A percentile compares a stretch with the other conserved stretches of the same genome.
phyloP scores from a whole-genome alignment of 768 basidiomycete genomes.

The Trametes cubensis region DNA sequence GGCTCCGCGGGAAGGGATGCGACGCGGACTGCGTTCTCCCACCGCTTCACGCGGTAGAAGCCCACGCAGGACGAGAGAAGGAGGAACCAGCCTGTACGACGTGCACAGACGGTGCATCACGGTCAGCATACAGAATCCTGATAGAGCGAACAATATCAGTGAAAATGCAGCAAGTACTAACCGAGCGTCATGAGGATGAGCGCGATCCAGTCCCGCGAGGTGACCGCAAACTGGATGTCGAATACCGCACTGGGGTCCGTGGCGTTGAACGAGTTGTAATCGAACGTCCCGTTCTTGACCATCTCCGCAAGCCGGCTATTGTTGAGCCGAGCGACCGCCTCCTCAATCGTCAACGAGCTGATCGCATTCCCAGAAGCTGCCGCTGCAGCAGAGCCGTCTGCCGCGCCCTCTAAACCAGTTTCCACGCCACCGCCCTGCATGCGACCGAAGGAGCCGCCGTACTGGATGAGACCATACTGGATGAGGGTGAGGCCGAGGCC shows the following conservation, averaged over 20 bases:
- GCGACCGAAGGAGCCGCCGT: conserved; percentile 16
- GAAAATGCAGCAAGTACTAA: conserved; percentile 28
- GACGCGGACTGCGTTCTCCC: conserved; percentile 72
- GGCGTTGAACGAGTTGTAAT: conserved; percentile 16
- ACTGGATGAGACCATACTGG: conserved; percentile 72
- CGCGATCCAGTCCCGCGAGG: conserved; percentile 85
- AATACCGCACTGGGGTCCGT: conserved; percentile 20
- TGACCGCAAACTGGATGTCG: conserved; percentile 36
- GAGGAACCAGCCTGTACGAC: conserved; percentile 79
- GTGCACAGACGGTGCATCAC: background rate
- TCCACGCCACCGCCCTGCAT: conserved; percentile 13
- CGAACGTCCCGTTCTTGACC: conserved; percentile 27
- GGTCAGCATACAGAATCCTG: background rate
- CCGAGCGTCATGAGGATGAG: conserved; percentile 91
- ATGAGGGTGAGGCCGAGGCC: conserved; percentile 96
- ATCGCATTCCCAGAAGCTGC: too few species aligned
- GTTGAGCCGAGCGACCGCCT: conserved; percentile 19
- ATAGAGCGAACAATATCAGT: too few species aligned
- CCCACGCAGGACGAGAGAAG: conserved; percentile 81
- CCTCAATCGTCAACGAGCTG: conserved; percentile 8
- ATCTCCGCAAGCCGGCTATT: conserved; percentile 23
- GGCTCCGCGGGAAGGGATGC: conserved; percentile 36
- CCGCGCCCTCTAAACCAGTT: conserved; percentile 3
- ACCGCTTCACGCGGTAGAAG: conserved; percentile 84
- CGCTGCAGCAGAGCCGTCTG: conserved; percentile 2